Evolutionary conservation across 1,284 basidiomycete species (phyloP).

Genomic region (Malassezia sympodialis): DNA sequence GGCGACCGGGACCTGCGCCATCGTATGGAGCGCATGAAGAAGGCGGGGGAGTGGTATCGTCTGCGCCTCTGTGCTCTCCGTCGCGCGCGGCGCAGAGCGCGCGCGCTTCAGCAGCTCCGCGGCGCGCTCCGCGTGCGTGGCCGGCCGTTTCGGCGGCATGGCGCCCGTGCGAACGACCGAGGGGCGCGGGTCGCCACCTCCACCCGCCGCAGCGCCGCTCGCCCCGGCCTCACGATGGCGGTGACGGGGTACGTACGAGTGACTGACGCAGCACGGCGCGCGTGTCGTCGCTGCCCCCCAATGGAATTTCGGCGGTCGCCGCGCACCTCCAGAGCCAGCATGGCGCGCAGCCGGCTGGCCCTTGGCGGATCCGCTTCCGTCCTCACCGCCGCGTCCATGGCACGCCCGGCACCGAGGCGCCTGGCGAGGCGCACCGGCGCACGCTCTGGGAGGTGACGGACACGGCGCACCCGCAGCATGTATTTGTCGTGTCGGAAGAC

Average conservation of each 20-base stretch:
- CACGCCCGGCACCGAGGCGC: not conserved
- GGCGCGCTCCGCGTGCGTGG: slow-evolving; percentile 10
- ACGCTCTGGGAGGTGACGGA: slow-evolving; percentile 16
- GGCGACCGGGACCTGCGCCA: slow-evolving; percentile 2
- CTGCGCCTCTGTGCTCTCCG: not conserved
- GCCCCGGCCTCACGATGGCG: slow-evolving; percentile 2
- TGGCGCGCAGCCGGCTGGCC: slow-evolving; percentile 4
- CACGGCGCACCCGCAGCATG: not conserved
- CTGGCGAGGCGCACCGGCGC: slow-evolving; percentile 1
- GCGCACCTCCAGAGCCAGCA: slow-evolving; percentile 14
- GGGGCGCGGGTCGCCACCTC: not conserved
- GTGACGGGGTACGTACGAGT: slow-evolving; percentile 11
- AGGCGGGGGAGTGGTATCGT: slow-evolving; percentile 11
- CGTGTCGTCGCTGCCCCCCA: slow-evolving; percentile 9
- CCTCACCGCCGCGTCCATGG: slow-evolving; percentile 1
- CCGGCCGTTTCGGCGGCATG: slow-evolving; percentile 3
- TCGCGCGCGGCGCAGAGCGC: not conserved
- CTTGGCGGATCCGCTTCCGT: slow-evolving; percentile 15
- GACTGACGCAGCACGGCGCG: slow-evolving; percentile 10
- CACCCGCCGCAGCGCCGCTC: not conserved
- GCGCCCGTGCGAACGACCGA: not conserved
- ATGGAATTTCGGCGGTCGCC: slow-evolving; percentile 3
- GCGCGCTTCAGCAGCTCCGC: slow-evolving; percentile 4
- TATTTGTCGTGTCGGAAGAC: slow-evolving; percentile 14
- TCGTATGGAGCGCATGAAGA: slow-evolving; percentile 16